Base-by-base conservation (phyloP, 1,284 basidiomycete species). In the Trichosporon sp. region DNA sequence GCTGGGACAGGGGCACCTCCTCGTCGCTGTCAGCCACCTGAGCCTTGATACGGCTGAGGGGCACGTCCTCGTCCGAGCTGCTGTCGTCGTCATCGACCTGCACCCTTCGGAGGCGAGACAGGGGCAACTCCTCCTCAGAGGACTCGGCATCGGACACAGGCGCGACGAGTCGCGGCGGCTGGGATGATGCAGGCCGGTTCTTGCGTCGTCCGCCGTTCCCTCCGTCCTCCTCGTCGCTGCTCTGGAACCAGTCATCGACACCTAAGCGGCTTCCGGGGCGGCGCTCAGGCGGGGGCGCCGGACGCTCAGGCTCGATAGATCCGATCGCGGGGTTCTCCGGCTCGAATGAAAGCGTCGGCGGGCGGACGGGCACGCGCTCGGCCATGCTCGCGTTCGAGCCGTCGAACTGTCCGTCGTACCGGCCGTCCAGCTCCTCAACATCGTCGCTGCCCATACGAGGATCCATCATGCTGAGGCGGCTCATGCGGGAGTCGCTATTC, bases 51-150 rank as follows among this genome's bases (percentile, higher is more conserved):
- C 80, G 72, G 1, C 78, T 80, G 2, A 84, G 76, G 0, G 82
- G 82, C 4, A 81, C 73, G 64, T 83, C 79, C 56, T 81, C 81
- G 35, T 84, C 82, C n/a, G 78, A 78, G 67, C 78, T 76, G 65
- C 68, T 63, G 31, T 77, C 73, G 54, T 51, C 67, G 21, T 77
- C 73, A 46, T 51, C 67, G 19, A 61, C 70, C 67, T 54, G 51
- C 12, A 74, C 75, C n/a, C 68, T 68, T 2, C 59, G 59, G n/a
- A 78, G 66, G 11, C 70, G 54, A 2, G 78, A 76, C 8, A 80
- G 71, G 3, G 79, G 78, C 12, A 78, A 73, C 40, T 79, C 78
- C 65, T 78, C 76, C 2, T 75, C 76, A 4, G 72, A 74, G 4
- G 66, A 67, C 37, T 75, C 76, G 4, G 66, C 71, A 43, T 63